A percentile compares a stretch with the other conserved stretches of the same genome.
Conservation (phyloP, 108 stramenopile genomes). For the Seminavis robusta region DNA sequence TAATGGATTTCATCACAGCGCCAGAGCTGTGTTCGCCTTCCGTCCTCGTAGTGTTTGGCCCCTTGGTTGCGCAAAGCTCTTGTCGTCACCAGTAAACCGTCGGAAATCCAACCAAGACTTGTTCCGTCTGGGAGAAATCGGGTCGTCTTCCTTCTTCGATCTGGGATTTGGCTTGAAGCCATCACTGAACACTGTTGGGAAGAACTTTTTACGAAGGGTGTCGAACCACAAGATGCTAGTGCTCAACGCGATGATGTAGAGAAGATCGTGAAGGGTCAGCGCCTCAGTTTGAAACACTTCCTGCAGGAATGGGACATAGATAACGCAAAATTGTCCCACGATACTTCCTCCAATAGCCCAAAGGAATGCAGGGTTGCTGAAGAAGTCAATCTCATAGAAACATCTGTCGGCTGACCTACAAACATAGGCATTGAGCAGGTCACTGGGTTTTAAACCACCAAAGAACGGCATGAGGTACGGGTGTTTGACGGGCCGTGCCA, state of each 20-base stretch:
- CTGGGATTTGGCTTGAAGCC: constrained; percentile 34
- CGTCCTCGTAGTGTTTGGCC: no score
- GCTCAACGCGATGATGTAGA: constrained; percentile 69
- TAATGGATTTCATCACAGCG: no score
- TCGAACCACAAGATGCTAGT: constrained; percentile 84
- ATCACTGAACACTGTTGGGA: constrained; percentile 69
- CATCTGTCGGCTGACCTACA: constrained; percentile 82
- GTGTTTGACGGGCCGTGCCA: no score
- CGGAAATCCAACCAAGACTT: no score
- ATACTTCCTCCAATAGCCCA: constrained; percentile 83
- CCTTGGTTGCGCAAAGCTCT: no score
- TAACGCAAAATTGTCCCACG: constrained; percentile 86
- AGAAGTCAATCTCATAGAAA: constrained; percentile 78
- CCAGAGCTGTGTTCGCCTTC: no score
- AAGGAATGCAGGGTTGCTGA: constrained; percentile 85
- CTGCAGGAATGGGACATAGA: constrained; percentile 91
- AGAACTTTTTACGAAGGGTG: constrained; percentile 87
- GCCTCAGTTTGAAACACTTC: constrained; percentile 94
- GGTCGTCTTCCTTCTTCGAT: constrained; percentile 26
- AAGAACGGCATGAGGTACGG: no score
- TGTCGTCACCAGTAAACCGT: no score
- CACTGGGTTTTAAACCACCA: no score
- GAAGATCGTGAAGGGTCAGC: constrained; percentile 69
- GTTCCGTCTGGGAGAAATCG: background rate
- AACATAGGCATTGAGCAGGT: constrained; percentile 94